These are phyloP conservation scores for Pichia terricola DNA, from an alignment of 1,139 yeast genomes.

Conservation along the genomic window DNA sequence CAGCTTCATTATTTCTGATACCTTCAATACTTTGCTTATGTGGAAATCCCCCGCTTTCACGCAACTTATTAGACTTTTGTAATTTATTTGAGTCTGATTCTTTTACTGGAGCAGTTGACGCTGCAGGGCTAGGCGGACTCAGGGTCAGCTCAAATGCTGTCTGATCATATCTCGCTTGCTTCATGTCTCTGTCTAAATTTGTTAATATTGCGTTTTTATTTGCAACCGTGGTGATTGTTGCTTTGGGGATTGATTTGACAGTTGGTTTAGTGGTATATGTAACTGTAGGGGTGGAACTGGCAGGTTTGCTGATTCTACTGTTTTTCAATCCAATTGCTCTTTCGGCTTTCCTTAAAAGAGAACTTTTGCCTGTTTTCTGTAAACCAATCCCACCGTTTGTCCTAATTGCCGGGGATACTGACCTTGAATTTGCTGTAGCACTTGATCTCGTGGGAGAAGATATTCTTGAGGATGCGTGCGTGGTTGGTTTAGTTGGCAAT, in stretches of 20 bases:
- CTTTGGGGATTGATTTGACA: no score
- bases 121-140: constrained; percentile 1
- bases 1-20: neutral
- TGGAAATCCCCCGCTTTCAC: no score
- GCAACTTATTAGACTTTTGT: no score
- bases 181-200: neutral
- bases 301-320: neutral
- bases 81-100: no score
- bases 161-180: constrained; percentile 8
- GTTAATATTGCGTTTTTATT: no score
- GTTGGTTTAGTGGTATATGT: no score
- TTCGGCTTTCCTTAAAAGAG: constrained; percentile 17
- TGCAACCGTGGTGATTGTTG: no score
- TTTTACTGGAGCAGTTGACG: no score
- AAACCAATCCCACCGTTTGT: constrained; percentile 11
- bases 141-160: constrained; percentile 6
- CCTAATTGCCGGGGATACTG: neutral
- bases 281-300: no score
- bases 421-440: neutral
- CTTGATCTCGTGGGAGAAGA: neutral
- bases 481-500: neutral
- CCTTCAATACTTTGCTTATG: neutral
- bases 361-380: constrained; percentile 11
- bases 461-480: neutral
- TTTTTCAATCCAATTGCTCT: constrained; percentile 13